These are phyloP conservation scores for Acer saccharum DNA, from an alignment of 345 rosid genomes.

Conservation along the genomic window DNA sequence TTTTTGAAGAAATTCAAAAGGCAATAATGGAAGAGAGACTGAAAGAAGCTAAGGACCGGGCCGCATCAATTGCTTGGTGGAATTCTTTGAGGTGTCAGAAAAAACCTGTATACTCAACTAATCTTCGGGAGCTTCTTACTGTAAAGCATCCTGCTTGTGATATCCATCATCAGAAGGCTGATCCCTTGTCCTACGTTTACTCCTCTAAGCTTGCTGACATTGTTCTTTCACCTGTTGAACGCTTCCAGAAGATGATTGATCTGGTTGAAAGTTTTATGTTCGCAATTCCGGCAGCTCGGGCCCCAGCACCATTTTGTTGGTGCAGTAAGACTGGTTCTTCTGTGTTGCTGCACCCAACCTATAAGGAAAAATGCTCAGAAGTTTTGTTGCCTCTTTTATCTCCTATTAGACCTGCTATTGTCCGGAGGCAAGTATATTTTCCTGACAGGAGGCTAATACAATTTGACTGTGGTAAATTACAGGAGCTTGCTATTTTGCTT, in stretches of 20 bases:
- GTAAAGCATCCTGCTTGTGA: slow-evolving; percentile 64
- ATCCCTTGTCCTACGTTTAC: slow-evolving; percentile 47
- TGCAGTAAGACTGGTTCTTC: slow-evolving; percentile 66
- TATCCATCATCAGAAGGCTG: slow-evolving; percentile 54
- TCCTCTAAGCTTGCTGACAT: slow-evolving; percentile 80
- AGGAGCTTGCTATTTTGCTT: slow-evolving; percentile 87
- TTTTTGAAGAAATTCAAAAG: slow-evolving; percentile 85
- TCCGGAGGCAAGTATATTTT: slow-evolving; percentile 91
- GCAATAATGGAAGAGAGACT: slow-evolving; percentile 75
- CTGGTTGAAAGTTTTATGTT: slow-evolving; percentile 87
- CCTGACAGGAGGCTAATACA: slow-evolving; percentile 98
- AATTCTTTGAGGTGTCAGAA: slow-evolving; percentile 92
- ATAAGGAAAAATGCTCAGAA: slow-evolving; percentile 64
- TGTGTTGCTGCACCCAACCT: slow-evolving; percentile 63
- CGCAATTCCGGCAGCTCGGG: slow-evolving; percentile 96
- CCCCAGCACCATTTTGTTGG: slow-evolving; percentile 80
- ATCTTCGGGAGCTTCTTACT: slow-evolving; percentile 57
- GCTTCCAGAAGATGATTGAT: slow-evolving; percentile 74
- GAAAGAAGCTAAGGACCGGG: slow-evolving; percentile 72
- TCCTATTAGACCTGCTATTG: slow-evolving; percentile 94
- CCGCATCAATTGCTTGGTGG: slow-evolving; percentile 97
- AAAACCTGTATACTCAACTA: slow-evolving; percentile 83
- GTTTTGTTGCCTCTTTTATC: slow-evolving; percentile 72
- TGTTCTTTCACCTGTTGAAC: slow-evolving; percentile 88
- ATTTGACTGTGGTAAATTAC: slow-evolving; percentile 99